These are phyloP conservation scores for Mycena albidolilacea DNA, from an alignment of 768 basidiomycete species.

Conservation along the genomic window DNA sequence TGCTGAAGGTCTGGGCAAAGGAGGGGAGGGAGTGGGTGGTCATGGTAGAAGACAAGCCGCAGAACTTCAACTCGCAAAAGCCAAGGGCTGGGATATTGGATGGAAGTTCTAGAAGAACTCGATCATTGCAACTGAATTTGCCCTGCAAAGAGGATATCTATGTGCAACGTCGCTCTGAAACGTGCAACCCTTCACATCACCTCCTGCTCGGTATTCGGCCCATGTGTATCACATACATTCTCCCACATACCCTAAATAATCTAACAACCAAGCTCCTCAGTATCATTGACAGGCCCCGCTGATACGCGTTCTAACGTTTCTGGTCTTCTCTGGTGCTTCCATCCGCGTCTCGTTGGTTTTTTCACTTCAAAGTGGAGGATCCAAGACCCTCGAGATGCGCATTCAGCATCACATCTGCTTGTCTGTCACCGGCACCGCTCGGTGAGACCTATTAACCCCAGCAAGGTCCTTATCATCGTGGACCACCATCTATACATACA, in stretches of 20 bases:
- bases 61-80: slow-evolving; percentile 17
- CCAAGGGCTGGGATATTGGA: slow-evolving; percentile 14
- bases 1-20: slow-evolving; percentile 83
- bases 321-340: too few species aligned
- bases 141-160: slow-evolving; percentile 13
- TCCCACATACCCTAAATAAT: neutral
- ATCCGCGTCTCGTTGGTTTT: too few species aligned
- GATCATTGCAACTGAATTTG: slow-evolving; percentile 7
- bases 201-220: slow-evolving; percentile 20
- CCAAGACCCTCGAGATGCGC: neutral
- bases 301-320: neutral
- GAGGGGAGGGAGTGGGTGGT: slow-evolving; percentile 80
- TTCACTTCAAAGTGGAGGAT: neutral
- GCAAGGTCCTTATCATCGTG: neutral
- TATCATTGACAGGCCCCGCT: neutral
- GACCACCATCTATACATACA: slow-evolving; percentile 8
- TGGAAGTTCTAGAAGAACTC: slow-evolving; percentile 2
- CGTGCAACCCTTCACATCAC: slow-evolving; percentile 23
- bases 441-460: slow-evolving; percentile 3
- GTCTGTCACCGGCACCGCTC: slow-evolving; percentile 21
- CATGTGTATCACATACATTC: slow-evolving; percentile 19
- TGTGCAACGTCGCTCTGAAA: slow-evolving; percentile 19
- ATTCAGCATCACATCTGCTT: slow-evolving; percentile 24
- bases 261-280: neutral
- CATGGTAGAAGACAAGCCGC: slow-evolving; percentile 45